Evolutionary conservation across 129 eudicot species (phyloP).

Genomic region (Flaveria bidentis): DNA sequence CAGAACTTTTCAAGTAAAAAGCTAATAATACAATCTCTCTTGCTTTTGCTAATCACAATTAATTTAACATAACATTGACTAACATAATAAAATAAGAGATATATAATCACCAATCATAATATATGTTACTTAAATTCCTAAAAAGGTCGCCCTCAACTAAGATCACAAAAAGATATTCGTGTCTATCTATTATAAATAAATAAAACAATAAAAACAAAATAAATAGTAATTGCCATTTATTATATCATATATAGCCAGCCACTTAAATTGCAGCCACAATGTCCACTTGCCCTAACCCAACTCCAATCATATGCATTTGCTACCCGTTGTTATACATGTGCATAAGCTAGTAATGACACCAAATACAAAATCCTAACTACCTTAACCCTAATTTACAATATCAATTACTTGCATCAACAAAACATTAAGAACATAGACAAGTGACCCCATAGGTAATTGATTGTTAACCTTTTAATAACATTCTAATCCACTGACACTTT

Average conservation of each 20-base stretch:
- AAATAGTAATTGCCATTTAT: slow-evolving; percentile 5
- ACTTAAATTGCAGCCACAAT: no score
- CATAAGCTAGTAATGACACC: no score
- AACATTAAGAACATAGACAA: not conserved
- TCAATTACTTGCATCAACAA: not conserved
- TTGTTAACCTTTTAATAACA: not conserved
- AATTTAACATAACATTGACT: not conserved
- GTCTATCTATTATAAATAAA: not conserved
- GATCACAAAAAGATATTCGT: slow-evolving; percentile 15
- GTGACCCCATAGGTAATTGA: not conserved
- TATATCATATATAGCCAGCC: not conserved
- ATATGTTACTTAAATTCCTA: slow-evolving; percentile 8
- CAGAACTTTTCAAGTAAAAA: no score
- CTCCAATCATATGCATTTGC: slow-evolving; percentile 13
- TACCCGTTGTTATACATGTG: no score
- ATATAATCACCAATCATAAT: not conserved
- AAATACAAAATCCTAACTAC: no score
- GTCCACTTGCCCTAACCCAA: not conserved
- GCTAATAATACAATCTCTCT: no score
- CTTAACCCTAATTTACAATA: no score
- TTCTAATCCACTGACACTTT: no score
- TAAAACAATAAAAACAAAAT: slow-evolving; percentile 4
- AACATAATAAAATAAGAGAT: not conserved
- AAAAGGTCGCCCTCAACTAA: not conserved
- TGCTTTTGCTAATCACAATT: no score